A percentile compares a stretch with the other conserved stretches of the same genome.
These are phyloP conservation scores for Kwoniella sp. DNA, from an alignment of 768 basidiomycete species.

Conservation along the genomic window DNA sequence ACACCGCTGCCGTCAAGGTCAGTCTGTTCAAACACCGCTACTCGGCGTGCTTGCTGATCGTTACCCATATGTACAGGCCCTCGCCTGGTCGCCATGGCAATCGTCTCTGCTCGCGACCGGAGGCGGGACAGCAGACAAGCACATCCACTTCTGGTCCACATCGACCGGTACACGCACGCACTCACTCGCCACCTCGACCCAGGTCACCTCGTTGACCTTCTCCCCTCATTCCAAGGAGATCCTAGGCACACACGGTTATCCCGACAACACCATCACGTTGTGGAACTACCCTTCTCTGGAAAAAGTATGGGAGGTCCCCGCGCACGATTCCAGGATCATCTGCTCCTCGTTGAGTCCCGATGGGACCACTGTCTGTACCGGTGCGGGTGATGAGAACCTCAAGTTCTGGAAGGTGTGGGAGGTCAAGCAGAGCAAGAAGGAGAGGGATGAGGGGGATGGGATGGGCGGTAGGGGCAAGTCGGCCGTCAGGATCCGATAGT, in stretches of 20 bases:
- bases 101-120: slow-evolving; percentile 83
- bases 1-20: slow-evolving; percentile 70
- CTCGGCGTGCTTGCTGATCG: neutral
- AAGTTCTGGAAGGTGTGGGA: slow-evolving; percentile 78
- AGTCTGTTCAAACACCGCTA: neutral
- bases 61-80: slow-evolving; percentile 58
- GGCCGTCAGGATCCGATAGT: slow-evolving; percentile 20
- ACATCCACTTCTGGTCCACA: slow-evolving; percentile 50
- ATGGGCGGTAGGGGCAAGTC: slow-evolving; percentile 10
- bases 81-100: slow-evolving; percentile 98
- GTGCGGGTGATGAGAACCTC: slow-evolving; percentile 89
- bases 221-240: slow-evolving; percentile 83
- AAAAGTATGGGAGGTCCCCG: slow-evolving; percentile 80
- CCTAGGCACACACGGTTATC: slow-evolving; percentile 88
- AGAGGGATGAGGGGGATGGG: slow-evolving; percentile 24
- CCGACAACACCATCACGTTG: slow-evolving; percentile 54
- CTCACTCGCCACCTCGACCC: slow-evolving; percentile 77
- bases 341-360: slow-evolving; percentile 79
- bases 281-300: slow-evolving; percentile 73
- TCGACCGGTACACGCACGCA: slow-evolving; percentile 82
- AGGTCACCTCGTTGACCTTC: slow-evolving; percentile 87
- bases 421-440: slow-evolving; percentile 38
- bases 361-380: slow-evolving; percentile 86
- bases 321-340: slow-evolving; percentile 86
- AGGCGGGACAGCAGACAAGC: slow-evolving; percentile 87